phyloP scores from a whole-genome alignment of 2,329 filamentous ascomycete genomes.

The Graphiopsis chlorocephala region DNA sequence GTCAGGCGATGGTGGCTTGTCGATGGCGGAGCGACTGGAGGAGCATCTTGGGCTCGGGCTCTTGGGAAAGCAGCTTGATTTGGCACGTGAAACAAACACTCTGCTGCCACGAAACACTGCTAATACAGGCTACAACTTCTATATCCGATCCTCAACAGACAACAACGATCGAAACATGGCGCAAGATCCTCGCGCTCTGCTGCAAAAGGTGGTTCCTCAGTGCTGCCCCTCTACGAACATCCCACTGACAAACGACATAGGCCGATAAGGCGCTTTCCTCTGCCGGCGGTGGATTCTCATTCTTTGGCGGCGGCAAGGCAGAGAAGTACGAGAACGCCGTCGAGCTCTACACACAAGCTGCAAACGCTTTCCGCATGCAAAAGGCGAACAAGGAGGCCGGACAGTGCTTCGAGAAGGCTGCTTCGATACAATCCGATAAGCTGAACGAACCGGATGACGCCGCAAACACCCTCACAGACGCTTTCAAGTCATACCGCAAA shows the following conservation, averaged over 20 bases:
- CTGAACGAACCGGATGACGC: constrained; percentile 91
- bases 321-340: constrained; percentile 90
- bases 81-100: constrained; percentile 9
- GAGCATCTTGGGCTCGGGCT: background rate
- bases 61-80: background rate
- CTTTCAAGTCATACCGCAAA: constrained; percentile 92
- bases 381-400: constrained; percentile 84
- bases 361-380: constrained; percentile 87
- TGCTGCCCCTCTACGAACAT: constrained; percentile 5
- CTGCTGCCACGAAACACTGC: background rate
- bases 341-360: constrained; percentile 83
- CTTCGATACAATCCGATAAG: constrained; percentile 73
- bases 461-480: constrained; percentile 82
- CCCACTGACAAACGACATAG: constrained; percentile 46
- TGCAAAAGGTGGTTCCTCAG: constrained; percentile 64
- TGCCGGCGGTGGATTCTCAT: constrained; percentile 77
- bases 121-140: background rate
- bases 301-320: constrained; percentile 81
- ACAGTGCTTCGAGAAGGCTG: constrained; percentile 78
- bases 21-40: background rate
- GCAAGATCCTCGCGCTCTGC: constrained; percentile 67
- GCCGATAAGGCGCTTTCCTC: constrained; percentile 79
- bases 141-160: background rate
- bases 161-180: constrained; percentile 7
- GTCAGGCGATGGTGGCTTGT: constrained; percentile 1